Percentiles rank a stretch among this genome's conserved stretches.
These are phyloP conservation scores for Parathielavia appendiculata DNA, from an alignment of 495 filamentous ascomycete genomes.

Conservation along the genomic window DNA sequence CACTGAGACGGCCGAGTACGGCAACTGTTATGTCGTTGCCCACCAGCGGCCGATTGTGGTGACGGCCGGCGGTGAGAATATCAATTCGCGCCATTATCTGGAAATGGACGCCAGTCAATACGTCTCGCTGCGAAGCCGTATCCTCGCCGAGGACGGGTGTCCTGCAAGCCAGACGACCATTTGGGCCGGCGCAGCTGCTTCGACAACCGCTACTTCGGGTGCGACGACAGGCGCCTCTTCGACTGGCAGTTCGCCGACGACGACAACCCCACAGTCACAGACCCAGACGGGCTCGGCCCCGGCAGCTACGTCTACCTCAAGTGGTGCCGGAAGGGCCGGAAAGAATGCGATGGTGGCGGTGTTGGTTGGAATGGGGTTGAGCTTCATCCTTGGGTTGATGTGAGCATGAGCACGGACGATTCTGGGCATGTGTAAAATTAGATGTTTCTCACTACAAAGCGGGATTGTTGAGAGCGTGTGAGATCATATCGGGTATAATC, in stretches of 20 bases:
- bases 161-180: not conserved
- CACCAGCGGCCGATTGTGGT: constrained; percentile 5
- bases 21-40: not conserved
- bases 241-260: not conserved
- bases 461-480: too few species aligned
- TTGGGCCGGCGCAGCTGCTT: not conserved
- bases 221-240: not conserved
- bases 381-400: not conserved
- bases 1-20: constrained; percentile 1
- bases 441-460: too few species aligned
- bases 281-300: not conserved
- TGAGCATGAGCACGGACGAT: too few species aligned
- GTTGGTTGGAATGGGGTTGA: not conserved
- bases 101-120: not conserved
- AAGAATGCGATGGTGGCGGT: not conserved
- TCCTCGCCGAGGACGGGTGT: not conserved
- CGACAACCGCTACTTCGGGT: not conserved
- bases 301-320: not conserved
- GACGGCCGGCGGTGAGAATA: constrained; percentile 3
- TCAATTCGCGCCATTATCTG: not conserved
- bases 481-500: too few species aligned
- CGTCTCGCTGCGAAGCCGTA: not conserved
- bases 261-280: not conserved
- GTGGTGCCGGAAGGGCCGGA: not conserved
- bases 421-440: too few species aligned